These are phyloP conservation scores for Cucurbita maxima DNA, from an alignment of 306 rosid species.

Conservation along the genomic window DNA sequence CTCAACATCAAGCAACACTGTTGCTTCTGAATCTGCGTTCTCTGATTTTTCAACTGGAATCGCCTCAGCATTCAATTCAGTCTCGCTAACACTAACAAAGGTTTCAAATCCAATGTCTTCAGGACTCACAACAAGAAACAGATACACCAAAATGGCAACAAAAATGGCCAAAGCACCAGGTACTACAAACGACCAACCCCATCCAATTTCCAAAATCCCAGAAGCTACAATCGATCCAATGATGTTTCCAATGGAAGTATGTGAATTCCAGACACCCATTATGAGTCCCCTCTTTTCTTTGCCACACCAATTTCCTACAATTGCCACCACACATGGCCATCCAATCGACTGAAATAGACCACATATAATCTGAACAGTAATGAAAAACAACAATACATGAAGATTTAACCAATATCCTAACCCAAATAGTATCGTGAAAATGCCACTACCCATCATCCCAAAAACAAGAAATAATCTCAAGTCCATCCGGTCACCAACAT, in stretches of 20 bases:
- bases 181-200: conserved; percentile 95
- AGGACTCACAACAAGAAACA: conserved; percentile 66
- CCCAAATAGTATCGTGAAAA: conserved; percentile 55
- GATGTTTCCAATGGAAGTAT: conserved; percentile 84
- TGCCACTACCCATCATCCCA: conserved; percentile 90
- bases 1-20: conserved; percentile 33
- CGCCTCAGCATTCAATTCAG: conserved; percentile 27
- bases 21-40: conserved; percentile 51
- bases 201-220: conserved; percentile 58
- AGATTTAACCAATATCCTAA: conserved; percentile 72
- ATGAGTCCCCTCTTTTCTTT: conserved; percentile 77
- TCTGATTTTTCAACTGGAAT: neutral
- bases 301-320: conserved; percentile 81
- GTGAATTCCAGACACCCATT: conserved; percentile 87
- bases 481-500: conserved; percentile 68
- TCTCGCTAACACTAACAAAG: conserved; percentile 28
- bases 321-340: conserved; percentile 94
- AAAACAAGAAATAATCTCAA: conserved; percentile 66
- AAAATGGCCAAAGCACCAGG: conserved; percentile 64
- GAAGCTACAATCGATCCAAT: conserved; percentile 72
- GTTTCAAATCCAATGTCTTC: conserved; percentile 45
- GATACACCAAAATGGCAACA: conserved; percentile 44
- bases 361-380: conserved; percentile 61
- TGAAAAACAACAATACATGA: conserved; percentile 55
- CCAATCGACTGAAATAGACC: conserved; percentile 93